A percentile compares a stretch with the other conserved stretches of the same genome.
Conservation (phyloP, 805 yeast genomes). For the Cyberlindnera mississippiensis region DNA sequence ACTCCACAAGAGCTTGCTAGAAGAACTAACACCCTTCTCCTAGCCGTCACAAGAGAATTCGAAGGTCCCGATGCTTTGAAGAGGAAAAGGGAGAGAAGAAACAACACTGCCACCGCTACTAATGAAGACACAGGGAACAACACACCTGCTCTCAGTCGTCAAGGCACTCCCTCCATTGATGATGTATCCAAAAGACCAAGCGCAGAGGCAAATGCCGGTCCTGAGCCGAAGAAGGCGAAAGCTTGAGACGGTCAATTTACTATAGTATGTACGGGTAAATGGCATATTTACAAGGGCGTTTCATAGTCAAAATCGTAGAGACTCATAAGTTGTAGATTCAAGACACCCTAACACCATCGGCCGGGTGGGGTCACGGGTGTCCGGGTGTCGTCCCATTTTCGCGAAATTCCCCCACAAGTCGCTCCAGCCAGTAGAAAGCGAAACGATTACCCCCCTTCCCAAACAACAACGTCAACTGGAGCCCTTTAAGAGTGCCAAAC, state of each 20-base stretch:
- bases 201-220: conserved; percentile 7
- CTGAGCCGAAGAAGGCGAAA: conserved; percentile 16
- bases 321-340: no score
- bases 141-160: conserved; percentile 29
- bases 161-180: conserved; percentile 28
- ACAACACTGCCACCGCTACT: conserved; percentile 1
- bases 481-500: background rate
- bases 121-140: conserved; percentile 7
- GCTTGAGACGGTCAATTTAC: conserved; percentile 4
- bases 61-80: conserved; percentile 58
- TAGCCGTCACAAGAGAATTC: conserved; percentile 66
- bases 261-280: no score
- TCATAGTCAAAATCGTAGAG: no score
- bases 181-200: background rate
- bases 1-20: conserved; percentile 69
- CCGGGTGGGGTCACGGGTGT: no score
- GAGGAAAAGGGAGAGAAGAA: conserved; percentile 35
- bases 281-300: no score
- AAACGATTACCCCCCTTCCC: background rate
- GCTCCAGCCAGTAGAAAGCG: conserved; percentile 6
- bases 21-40: conserved; percentile 60
- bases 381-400: background rate
- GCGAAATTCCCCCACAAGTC: conserved; percentile 1
- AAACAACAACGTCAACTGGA: background rate
- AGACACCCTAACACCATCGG: no score